Evolutionary conservation across 495 filamentous ascomycete species (phyloP).

Genomic region (Beverwykella pulmonaria): DNA sequence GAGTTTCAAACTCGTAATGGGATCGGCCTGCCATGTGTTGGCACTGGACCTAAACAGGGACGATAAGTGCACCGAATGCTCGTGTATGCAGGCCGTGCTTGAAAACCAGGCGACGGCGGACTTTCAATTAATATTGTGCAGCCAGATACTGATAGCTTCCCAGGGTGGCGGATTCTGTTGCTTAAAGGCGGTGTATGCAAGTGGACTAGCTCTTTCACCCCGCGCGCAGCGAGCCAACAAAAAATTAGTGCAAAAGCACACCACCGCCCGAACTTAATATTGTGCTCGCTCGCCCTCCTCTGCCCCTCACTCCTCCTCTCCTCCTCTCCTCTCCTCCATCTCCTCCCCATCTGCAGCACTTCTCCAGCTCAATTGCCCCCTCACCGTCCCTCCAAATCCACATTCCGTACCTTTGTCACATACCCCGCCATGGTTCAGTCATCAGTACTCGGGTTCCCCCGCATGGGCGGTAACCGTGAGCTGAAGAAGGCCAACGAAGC

Average conservation of each 20-base stretch:
- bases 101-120: background rate
- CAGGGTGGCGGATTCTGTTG: background rate
- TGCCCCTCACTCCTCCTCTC: slow-evolving; percentile 12
- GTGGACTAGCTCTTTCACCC: slow-evolving; percentile 15
- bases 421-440: slow-evolving; percentile 37
- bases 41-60: background rate
- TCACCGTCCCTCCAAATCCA: background rate
- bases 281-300: slow-evolving; percentile 11
- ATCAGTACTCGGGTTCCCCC: slow-evolving; percentile 62
- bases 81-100: background rate
- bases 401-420: slow-evolving; percentile 5
- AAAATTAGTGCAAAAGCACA: slow-evolving; percentile 29
- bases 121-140: background rate
- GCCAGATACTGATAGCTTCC: background rate
- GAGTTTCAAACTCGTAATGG: background rate
- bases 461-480: slow-evolving; percentile 97
- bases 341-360: background rate
- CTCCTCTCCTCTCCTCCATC: slow-evolving; percentile 7
- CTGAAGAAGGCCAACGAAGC: slow-evolving; percentile 99
- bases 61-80: background rate
- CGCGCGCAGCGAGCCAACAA: slow-evolving; percentile 18
- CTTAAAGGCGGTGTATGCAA: slow-evolving; percentile 25
- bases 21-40: too few relatives aligned
- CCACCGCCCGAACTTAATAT: slow-evolving; percentile 24
- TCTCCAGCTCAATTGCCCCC: slow-evolving; percentile 16